Base-by-base conservation (phyloP, 306 rosid species). In the Begonia fuchsioides region DNA sequence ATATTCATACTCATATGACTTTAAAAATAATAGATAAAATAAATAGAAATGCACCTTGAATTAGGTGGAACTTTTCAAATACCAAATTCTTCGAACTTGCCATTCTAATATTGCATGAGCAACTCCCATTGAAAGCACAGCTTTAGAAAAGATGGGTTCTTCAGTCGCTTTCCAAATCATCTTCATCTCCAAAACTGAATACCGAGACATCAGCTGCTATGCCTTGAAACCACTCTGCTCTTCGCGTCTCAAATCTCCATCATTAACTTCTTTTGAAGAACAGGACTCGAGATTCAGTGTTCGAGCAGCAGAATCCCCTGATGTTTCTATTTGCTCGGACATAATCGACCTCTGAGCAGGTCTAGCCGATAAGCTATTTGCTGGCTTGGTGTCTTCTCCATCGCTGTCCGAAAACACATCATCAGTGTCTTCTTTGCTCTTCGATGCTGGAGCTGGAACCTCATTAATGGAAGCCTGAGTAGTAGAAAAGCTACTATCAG, bases 201-300 rank as follows among this genome's bases (percentile, higher is more conserved):
- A 84, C 94, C 13, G 98, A 90, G 57, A 94, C 94, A 75, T 90
- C 98, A 2, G 98, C 98, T 12, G 98, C 93, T 47, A 90, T 81
- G 53, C 82, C 69, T 80, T 85, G 56, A 90, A 62, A 38, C 81
- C 87, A 55, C 58, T 76, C 57, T 13, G 78, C 73, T 41, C 59
- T 80, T 38, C 38, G 16, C 45, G 53, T n/a, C 60, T 64, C 61
- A 52, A 52, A 35, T 43, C 35, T 50, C 58, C 60, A 32, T 69
- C 73, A 44, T 68, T 59, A 39, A 66, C 35, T 71, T 55, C 66
- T 54, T 67, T 58, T 14, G 70, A 61, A 55, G 65, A 63, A 64
- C 15, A 52, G n/a, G 38, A 56, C 58, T 52, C 51, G 11, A 13
- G 13, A 11, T n/a, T 55, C n/a, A n/a, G n/a, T 18, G 83, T 45